phyloP scores from a whole-genome alignment of 2,329 filamentous ascomycete genomes.

The Colletotrichum lini region DNA sequence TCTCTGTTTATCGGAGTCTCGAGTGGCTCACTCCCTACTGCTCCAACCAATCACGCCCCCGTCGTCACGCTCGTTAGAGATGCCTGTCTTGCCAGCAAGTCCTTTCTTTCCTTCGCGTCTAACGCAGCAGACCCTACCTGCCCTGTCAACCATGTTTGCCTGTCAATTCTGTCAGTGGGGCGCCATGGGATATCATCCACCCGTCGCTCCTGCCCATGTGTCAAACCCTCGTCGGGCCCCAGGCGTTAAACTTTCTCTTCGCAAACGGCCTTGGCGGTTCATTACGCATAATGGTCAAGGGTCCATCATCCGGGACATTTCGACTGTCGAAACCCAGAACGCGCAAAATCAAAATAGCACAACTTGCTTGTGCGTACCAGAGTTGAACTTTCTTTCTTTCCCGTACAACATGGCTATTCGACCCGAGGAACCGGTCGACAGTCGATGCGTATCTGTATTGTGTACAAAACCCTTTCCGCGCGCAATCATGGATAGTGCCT shows the following conservation, averaged over 20 bases:
- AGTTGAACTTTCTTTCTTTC: background rate
- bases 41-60: background rate
- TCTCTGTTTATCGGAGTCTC: background rate
- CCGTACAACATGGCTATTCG: no score
- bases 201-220: conserved; percentile 31
- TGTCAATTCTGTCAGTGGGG: conserved; percentile 27
- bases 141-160: conserved; percentile 17
- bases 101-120: conserved; percentile 13
- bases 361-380: no score
- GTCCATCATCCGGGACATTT: background rate
- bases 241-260: background rate
- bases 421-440: background rate
- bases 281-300: background rate
- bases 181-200: conserved; percentile 28
- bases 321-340: background rate
- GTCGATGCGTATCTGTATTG: background rate
- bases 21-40: background rate
- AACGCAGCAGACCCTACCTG: conserved; percentile 13
- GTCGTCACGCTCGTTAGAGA: background rate
- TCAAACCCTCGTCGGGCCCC: conserved; percentile 11
- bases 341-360: background rate
- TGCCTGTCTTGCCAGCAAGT: conserved; percentile 7
- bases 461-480: background rate
- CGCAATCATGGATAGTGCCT: conserved; percentile 1
- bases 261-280: conserved; percentile 18